Percentiles rank a stretch among this genome's conserved stretches.
Evolutionary conservation across 2,329 filamentous ascomycete genomes (phyloP).

Genomic region (Blastomyces parvus): DNA sequence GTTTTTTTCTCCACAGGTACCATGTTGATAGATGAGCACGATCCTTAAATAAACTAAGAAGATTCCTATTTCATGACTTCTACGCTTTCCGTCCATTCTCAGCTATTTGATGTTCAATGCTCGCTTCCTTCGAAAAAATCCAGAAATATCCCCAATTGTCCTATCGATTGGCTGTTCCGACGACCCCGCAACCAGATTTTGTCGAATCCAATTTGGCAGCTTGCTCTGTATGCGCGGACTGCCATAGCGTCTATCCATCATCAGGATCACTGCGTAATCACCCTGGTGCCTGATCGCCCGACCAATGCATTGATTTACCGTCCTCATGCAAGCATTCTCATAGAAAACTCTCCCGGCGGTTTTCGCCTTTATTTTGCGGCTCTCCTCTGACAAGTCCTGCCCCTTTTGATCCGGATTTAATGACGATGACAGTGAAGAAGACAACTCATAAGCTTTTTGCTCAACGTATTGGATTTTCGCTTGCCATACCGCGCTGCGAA

Average conservation of each 20-base stretch:
- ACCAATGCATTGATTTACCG: conserved; percentile 94
- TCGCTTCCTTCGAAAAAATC: conserved; percentile 23
- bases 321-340: conserved; percentile 91
- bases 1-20: too few species aligned
- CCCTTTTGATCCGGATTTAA: conserved; percentile 17
- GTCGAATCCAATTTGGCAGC: conserved; percentile 79
- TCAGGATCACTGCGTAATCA: conserved; percentile 84
- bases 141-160: conserved; percentile 24
- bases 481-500: conserved; percentile 82
- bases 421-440: background rate
- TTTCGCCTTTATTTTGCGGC: conserved; percentile 31
- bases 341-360: conserved; percentile 65
- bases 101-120: conserved; percentile 13
- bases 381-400: conserved; percentile 17
- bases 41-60: background rate
- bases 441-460: conserved; percentile 38
- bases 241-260: conserved; percentile 74
- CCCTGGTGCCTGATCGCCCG: conserved; percentile 77
- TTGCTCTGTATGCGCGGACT: conserved; percentile 64
- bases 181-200: conserved; percentile 44
- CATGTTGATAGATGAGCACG: too few species aligned
- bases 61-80: background rate
- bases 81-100: background rate
- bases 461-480: conserved; percentile 84
- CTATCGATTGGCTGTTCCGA: conserved; percentile 20